Evolutionary conservation across 2,329 filamentous ascomycete genomes (phyloP), one percentile per base, ranked within the genome.

Genomic region (Diplodia mutila): DNA sequence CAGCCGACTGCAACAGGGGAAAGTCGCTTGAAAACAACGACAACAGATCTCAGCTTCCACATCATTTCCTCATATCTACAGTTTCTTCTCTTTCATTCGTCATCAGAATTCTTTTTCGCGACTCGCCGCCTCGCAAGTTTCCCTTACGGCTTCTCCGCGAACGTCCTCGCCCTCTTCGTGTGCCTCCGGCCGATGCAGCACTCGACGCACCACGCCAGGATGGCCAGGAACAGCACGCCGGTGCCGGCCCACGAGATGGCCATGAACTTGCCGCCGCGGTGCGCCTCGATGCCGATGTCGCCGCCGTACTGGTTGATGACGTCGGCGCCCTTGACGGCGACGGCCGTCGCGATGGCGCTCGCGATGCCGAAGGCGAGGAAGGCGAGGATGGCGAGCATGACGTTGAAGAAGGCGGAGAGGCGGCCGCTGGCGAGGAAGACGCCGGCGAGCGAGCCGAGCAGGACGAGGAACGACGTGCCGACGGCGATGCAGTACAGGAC

Each of bases 301-400:
- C 82, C 76, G 4, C 85, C 85, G 65, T 86, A 81, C 32, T 84
- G 74, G 69, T 87, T 88, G 69, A 90, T 82, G 0, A 85, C 72
- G 21, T 83, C 72, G 1, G 81, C 76, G 3, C 83, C 85, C 75
- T 88, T 86, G 66, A 84, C 81, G 12, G 84, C 82, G 4, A 89
- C 77, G 21, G 90, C 89, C 0, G 86, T 91, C 29, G 89, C 86
- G 27, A 94, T 90, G 72, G 92, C 92, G 23, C 91, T 94, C 57
- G 90, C 89, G 64, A 89, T 88, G 3, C 90, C 90, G 72, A 90
- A 84, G 14, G 88, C 79, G 7, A 87, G 49, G 69, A 88, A 86
- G 0, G 84, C 83, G n/a, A 87, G 72, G 51, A 80, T 73, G 21
- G 84, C 77, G 9, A 88, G 72, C 7, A 82, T 71, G 57, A 85